A percentile compares a stretch with the other conserved stretches of the same genome.
These are phyloP conservation scores for Syncephalastrum sp. DNA, from an alignment of 371 early-diverging fungal genomes.

Conservation along the genomic window DNA sequence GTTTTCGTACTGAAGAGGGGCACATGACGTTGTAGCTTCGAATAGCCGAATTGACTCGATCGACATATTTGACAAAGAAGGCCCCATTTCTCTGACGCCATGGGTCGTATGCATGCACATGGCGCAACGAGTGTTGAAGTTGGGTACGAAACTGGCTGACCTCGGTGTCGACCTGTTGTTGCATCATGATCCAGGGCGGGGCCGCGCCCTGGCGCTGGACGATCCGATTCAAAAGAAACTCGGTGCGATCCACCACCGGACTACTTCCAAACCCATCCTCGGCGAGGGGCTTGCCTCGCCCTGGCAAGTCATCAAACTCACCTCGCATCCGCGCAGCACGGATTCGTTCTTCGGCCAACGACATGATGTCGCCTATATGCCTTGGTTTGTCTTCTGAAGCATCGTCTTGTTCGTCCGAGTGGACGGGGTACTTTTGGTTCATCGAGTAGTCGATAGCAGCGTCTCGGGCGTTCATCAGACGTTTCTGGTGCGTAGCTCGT, in stretches of 20 bases:
- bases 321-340: constrained; percentile 40
- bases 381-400: constrained; percentile 16
- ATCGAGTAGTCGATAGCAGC: constrained; percentile 25
- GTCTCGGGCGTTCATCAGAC: constrained; percentile 23
- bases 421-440: constrained; percentile 16
- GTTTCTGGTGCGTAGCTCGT: constrained; percentile 18
- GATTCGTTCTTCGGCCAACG: constrained; percentile 41
- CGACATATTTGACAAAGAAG: constrained; percentile 16
- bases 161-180: constrained; percentile 47
- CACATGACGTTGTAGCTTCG: constrained; percentile 40
- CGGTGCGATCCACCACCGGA: constrained; percentile 44
- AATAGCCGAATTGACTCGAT: constrained; percentile 14
- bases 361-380: constrained; percentile 19
- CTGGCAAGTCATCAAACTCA: constrained; percentile 45
- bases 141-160: constrained; percentile 27
- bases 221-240: constrained; percentile 48
- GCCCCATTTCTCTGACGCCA: constrained; percentile 14
- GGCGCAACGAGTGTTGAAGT: constrained; percentile 14
- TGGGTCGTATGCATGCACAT: neutral
- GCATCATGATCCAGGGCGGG: constrained; percentile 53
- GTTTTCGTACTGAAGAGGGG: constrained; percentile 27
- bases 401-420: constrained; percentile 10
- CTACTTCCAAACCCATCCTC: constrained; percentile 33
- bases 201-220: constrained; percentile 47
- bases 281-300: constrained; percentile 44